These are phyloP conservation scores for Lachancea kluyveri DNA, from an alignment of 805 yeast species.

Conservation along the genomic window DNA sequence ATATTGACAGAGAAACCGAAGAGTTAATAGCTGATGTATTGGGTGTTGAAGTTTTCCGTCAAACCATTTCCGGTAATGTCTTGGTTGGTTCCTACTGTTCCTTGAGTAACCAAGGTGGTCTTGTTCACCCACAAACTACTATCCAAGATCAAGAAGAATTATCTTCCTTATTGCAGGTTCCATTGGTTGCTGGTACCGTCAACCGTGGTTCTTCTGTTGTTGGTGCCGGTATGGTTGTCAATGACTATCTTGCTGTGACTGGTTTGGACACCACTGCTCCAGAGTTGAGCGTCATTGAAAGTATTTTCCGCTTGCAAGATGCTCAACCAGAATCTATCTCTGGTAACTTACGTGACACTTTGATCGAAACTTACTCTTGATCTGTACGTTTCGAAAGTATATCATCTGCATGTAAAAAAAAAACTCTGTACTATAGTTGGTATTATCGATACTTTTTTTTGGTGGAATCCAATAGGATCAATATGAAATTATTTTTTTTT, in stretches of 20 bases:
- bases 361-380: conserved; percentile 84
- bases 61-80: conserved; percentile 97
- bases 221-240: conserved; percentile 98
- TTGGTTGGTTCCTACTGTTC: conserved; percentile 95
- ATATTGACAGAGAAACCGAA: conserved; percentile 98
- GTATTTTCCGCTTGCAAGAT: conserved; percentile 89
- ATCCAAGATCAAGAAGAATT: conserved; percentile 98
- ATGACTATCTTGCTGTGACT: conserved; percentile 95
- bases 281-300: conserved; percentile 92
- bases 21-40: conserved; percentile 96
- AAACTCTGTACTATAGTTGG: too few species aligned
- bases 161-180: conserved; percentile 91
- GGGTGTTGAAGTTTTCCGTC: conserved; percentile 98
- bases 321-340: conserved; percentile 84
- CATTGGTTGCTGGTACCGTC: conserved; percentile 96
- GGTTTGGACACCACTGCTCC: conserved; percentile 99
- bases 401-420: neutral
- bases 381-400: neutral
- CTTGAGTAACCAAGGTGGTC: conserved; percentile 93
- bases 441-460: too few species aligned
- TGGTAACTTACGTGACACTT: conserved; percentile 82
- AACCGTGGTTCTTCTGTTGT: conserved; percentile 97
- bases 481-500: too few species aligned
- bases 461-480: too few species aligned
- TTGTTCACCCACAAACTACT: conserved; percentile 96